Base-by-base conservation (phyloP, 2,329 filamentous ascomycete species). In the Arthrinium puccinioides region DNA sequence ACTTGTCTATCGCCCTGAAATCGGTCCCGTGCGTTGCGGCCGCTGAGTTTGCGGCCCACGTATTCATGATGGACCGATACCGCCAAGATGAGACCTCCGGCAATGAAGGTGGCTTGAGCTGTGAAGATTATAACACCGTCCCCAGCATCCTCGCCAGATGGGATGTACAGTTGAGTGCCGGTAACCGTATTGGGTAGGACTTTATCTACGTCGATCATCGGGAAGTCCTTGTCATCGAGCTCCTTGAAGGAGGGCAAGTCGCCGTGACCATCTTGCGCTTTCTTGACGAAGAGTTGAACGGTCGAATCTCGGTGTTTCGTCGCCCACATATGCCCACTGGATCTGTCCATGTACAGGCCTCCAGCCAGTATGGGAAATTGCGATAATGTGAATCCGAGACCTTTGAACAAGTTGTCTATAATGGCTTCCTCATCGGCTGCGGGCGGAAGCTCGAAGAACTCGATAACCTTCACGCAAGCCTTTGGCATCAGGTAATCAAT, bases 401-500 rank as follows among this genome's bases (percentile, higher is more conserved):
- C 42, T 14, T 40, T 36, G 21, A 23, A 18, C 9, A 48, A 34
- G 34, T 38, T 51, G 6, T 44, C 20, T 7, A 45, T 23, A 2
- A 48, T 46, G 19, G 14, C 31, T 3, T 32, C 29, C 26, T 41
- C 41, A 23, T 49, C 31, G 1, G 36, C 24, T 11, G 34, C 27
- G 15, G 28, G 25, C 4, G 40, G 28, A 7, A 49, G 38, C 26
- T 40, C 36, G 37, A 48, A 49, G 9, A 48, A 24, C 26, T 48
- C 46, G 21, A 35, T 38, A 21, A 49, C 43, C 25, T 43, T 40
- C 11, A 43, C 42, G 21, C 47, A 49, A 27, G 48, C 39, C 39
- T 49, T 49, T 23, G 47, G 47, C 47, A 49, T 43, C 14, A 11
- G 59, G 54, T 42, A 58, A 56, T 36, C 59, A 55, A 42, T 61